Conservation (phyloP, 148 eudicot species). For the Persicaria tinctoria region DNA sequence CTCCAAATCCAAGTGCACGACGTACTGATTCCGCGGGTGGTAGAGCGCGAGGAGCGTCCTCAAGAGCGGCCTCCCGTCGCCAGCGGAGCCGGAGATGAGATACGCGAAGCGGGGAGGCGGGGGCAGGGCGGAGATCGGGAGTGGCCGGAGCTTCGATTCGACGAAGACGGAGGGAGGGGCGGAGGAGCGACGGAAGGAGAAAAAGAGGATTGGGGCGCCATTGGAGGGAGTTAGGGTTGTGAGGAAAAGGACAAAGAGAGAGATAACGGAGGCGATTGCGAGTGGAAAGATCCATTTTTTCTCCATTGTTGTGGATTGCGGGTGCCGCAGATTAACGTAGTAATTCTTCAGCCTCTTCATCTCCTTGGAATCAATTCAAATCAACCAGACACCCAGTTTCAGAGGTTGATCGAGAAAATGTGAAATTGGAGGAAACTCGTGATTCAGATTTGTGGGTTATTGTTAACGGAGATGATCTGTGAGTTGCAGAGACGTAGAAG, state of each 20-base stretch:
- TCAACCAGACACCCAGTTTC: not conserved
- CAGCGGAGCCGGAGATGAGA: constrained; percentile 71
- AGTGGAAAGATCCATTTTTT: constrained; percentile 69
- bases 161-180: constrained; percentile 44
- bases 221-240: constrained; percentile 46
- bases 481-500: no score
- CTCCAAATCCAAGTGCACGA: constrained; percentile 75
- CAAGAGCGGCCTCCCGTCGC: constrained; percentile 47
- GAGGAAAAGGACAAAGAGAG: constrained; percentile 52
- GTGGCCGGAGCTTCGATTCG: constrained; percentile 60
- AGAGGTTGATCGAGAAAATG: no score
- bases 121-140: constrained; percentile 30
- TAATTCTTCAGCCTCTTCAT: constrained; percentile 62
- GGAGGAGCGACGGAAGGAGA: constrained; percentile 21
- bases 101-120: constrained; percentile 81
- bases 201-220: constrained; percentile 25
- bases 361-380: constrained; percentile 10
- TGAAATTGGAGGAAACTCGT: no score
- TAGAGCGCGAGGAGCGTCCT: constrained; percentile 66
- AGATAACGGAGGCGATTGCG: constrained; percentile 40
- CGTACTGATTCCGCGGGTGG: constrained; percentile 70
- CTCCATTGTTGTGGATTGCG: constrained; percentile 29
- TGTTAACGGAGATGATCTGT: no score
- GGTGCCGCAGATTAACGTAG: constrained; percentile 36
- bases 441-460: no score